A percentile compares a stretch with the other conserved stretches of the same genome.
phyloP scores from a whole-genome alignment of 2,329 filamentous ascomycete genomes.

The Neurospora crassa region DNA sequence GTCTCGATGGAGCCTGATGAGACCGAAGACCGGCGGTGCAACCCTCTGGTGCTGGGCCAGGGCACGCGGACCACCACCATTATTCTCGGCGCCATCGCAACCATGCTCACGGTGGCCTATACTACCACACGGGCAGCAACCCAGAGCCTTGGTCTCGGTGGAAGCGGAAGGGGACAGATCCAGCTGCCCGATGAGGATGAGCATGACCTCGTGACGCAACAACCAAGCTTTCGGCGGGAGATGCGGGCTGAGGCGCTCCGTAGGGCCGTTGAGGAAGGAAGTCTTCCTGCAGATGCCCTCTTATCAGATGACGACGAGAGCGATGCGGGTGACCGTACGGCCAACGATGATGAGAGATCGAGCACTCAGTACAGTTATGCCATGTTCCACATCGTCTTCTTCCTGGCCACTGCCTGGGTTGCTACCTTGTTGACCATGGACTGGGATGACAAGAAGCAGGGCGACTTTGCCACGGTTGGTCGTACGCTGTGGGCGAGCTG shows the following conservation, averaged over 20 bases:
- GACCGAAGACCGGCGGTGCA: conserved; percentile 84
- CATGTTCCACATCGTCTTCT: conserved; percentile 95
- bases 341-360: conserved; percentile 78
- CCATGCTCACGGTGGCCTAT: conserved; percentile 94
- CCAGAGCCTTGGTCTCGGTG: conserved; percentile 69
- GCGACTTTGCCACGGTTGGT: conserved; percentile 84
- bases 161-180: conserved; percentile 48
- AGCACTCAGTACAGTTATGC: conserved; percentile 94
- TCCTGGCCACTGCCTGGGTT: conserved; percentile 92
- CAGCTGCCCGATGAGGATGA: conserved; percentile 63
- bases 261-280: conserved; percentile 85
- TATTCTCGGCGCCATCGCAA: conserved; percentile 86
- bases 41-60: conserved; percentile 77
- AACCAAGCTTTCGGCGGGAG: conserved; percentile 67
- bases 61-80: conserved; percentile 85
- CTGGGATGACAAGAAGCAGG: conserved; percentile 54
- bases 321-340: conserved; percentile 50
- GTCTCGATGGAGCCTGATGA: conserved; percentile 97
- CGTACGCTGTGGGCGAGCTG: conserved; percentile 95
- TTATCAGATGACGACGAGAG: conserved; percentile 63
- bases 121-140: conserved; percentile 95
- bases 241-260: conserved; percentile 91
- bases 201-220: conserved; percentile 79
- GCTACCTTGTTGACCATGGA: conserved; percentile 77
- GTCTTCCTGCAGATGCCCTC: conserved; percentile 81